Evolutionary conservation across 2,329 filamentous ascomycete species (phyloP).

Genomic region (Botrytis elliptica): DNA sequence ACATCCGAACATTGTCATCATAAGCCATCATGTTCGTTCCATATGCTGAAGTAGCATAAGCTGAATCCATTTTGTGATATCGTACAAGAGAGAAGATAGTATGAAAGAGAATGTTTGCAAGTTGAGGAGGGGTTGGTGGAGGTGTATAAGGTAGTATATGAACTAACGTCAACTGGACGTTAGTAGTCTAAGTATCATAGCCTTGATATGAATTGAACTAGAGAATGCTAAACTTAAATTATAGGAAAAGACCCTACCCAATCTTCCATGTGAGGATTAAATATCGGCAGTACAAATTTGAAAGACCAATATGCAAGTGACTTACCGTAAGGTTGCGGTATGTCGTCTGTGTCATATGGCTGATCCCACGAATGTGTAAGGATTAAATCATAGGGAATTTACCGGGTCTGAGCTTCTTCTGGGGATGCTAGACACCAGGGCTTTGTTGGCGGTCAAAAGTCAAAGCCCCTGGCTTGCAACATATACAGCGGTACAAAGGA

Average conservation of each 20-base stretch:
- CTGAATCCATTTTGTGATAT: slow-evolving; percentile 34
- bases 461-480: slow-evolving; percentile 36
- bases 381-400: slow-evolving; percentile 26
- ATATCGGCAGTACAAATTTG: slow-evolving; percentile 38
- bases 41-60: slow-evolving; percentile 26
- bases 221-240: slow-evolving; percentile 26
- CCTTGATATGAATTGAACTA: slow-evolving; percentile 26
- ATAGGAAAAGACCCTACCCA: slow-evolving; percentile 31
- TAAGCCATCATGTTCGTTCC: slow-evolving; percentile 37
- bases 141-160: slow-evolving; percentile 15
- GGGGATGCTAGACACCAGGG: slow-evolving; percentile 31
- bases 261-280: slow-evolving; percentile 34
- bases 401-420: slow-evolving; percentile 39
- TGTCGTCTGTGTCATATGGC: slow-evolving; percentile 41
- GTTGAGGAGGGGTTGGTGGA: slow-evolving; percentile 16
- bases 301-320: slow-evolving; percentile 37
- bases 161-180: slow-evolving; percentile 25
- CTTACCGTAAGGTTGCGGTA: slow-evolving; percentile 35
- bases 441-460: slow-evolving; percentile 38
- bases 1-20: slow-evolving; percentile 42
- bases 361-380: slow-evolving; percentile 34
- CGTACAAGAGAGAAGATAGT: slow-evolving; percentile 2
- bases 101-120: slow-evolving; percentile 8
- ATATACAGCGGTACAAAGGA: slow-evolving; percentile 31
- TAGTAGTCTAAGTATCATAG: slow-evolving; percentile 28